Percentiles rank a stretch among this genome's conserved stretches.
Evolutionary conservation across 2,329 filamentous ascomycete species (phyloP).

Genomic region (Monilinia laxa): DNA sequence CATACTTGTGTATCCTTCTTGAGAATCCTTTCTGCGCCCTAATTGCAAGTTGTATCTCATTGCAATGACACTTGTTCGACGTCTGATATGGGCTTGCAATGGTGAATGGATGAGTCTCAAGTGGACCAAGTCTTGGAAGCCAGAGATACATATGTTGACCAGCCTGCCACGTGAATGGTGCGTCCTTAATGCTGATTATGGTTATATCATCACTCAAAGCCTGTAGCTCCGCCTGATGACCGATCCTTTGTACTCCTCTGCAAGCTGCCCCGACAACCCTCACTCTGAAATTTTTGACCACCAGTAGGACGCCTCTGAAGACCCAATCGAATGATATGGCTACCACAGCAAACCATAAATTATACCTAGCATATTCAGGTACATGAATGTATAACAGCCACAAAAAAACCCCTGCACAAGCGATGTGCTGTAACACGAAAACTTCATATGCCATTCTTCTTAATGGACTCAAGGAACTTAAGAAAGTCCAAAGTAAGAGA

Average conservation of each 20-base stretch:
- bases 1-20: slow-evolving; percentile 50
- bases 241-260: slow-evolving; percentile 45
- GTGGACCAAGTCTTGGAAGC: slow-evolving; percentile 53
- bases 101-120: slow-evolving; percentile 62
- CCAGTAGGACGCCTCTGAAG: slow-evolving; percentile 46
- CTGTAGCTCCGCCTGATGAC: slow-evolving; percentile 52
- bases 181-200: slow-evolving; percentile 58
- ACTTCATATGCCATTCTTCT: slow-evolving; percentile 67
- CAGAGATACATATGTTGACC: slow-evolving; percentile 63
- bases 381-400: slow-evolving; percentile 64
- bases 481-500: slow-evolving; percentile 62
- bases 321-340: slow-evolving; percentile 61
- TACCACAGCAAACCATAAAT: slow-evolving; percentile 65
- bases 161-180: slow-evolving; percentile 58
- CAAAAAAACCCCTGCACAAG: slow-evolving; percentile 60
- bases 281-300: slow-evolving; percentile 54
- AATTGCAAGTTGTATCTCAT: slow-evolving; percentile 60
- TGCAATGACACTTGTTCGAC: slow-evolving; percentile 42
- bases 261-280: slow-evolving; percentile 32
- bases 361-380: slow-evolving; percentile 57
- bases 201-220: slow-evolving; percentile 54
- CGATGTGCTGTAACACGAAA: slow-evolving; percentile 67
- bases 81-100: slow-evolving; percentile 56
- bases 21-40: slow-evolving; percentile 59
- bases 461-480: slow-evolving; percentile 63